Conservation (phyloP, 306 rosid species). For the Rubus idaeus region DNA sequence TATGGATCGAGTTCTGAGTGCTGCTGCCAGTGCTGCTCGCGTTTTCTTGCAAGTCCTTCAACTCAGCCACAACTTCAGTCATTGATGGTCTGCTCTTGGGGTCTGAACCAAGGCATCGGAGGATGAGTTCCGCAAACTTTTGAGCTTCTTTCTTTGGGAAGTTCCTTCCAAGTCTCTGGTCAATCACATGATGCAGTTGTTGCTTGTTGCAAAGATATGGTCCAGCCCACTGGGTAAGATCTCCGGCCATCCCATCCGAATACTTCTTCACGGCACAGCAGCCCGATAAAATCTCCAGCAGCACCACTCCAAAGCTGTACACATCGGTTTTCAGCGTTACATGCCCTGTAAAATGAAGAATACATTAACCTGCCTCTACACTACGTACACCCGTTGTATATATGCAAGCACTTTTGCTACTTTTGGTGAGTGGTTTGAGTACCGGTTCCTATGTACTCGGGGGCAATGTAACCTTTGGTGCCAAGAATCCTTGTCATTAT, state of each 20-base stretch:
- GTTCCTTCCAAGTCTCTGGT: slow-evolving; percentile 29
- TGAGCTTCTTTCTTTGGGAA: slow-evolving; percentile 32
- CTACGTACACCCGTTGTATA: background rate
- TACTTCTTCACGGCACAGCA: slow-evolving; percentile 31
- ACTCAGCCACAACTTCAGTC: slow-evolving; percentile 35
- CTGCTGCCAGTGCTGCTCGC: background rate
- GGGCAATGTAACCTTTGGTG: slow-evolving; percentile 50
- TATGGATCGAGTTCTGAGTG: background rate
- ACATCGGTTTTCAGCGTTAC: slow-evolving; percentile 42
- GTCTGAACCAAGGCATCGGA: slow-evolving; percentile 31
- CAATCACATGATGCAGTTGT: slow-evolving; percentile 26
- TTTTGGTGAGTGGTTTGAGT: background rate
- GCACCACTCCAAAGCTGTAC: slow-evolving; percentile 52
- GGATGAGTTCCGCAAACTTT: slow-evolving; percentile 31
- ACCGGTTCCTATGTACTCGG: slow-evolving; percentile 45
- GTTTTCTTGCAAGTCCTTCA: slow-evolving; percentile 26
- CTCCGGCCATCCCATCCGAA: slow-evolving; percentile 34
- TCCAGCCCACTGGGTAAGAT: slow-evolving; percentile 35
- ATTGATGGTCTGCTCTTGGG: slow-evolving; percentile 36
- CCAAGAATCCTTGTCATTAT: slow-evolving; percentile 43
- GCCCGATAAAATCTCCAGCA: slow-evolving; percentile 45
- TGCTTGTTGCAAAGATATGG: slow-evolving; percentile 24
- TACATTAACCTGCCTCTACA: background rate
- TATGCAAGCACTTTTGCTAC: background rate
- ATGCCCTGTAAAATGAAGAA: slow-evolving; percentile 33